phyloP scores from a whole-genome alignment of 2,329 filamentous ascomycete genomes.

The Aspergillus sp. region DNA sequence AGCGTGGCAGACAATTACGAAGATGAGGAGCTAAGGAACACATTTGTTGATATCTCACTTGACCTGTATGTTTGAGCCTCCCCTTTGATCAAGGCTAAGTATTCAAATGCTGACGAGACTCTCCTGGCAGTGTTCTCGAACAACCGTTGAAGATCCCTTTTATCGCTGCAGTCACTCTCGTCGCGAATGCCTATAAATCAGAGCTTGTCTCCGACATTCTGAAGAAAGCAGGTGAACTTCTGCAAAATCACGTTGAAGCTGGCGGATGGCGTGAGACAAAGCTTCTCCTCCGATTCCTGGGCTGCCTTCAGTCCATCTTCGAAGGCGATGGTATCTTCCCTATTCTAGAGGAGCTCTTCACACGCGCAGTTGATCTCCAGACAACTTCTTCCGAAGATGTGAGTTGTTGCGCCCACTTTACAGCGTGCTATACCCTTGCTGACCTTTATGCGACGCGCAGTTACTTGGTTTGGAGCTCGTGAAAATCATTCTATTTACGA shows the following conservation, averaged over 20 bases:
- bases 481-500: conserved; percentile 92
- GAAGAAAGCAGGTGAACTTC: conserved; percentile 57
- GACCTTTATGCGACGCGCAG: conserved; percentile 34
- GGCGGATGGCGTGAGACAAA: conserved; percentile 92
- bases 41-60: conserved; percentile 70
- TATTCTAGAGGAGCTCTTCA: conserved; percentile 85
- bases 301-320: conserved; percentile 77
- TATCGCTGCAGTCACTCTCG: conserved; percentile 76
- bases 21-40: conserved; percentile 72
- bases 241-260: conserved; percentile 66
- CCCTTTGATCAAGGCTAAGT: conserved; percentile 1
- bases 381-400: conserved; percentile 92
- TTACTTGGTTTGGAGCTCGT: conserved; percentile 77
- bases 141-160: conserved; percentile 99
- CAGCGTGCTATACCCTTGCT: conserved; percentile 4
- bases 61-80: conserved; percentile 59
- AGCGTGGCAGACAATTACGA: conserved; percentile 80
- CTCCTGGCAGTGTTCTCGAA: conserved; percentile 62
- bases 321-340: conserved; percentile 83
- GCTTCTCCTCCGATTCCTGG: conserved; percentile 82
- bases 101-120: conserved; percentile 17
- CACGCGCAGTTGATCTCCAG: conserved; percentile 86
- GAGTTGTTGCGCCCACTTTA: conserved; percentile 39
- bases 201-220: conserved; percentile 74
- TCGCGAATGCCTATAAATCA: conserved; percentile 73